Base-by-base conservation (phyloP, 176 grass and related monocot genomes). In the Saccharum spontaneum region DNA sequence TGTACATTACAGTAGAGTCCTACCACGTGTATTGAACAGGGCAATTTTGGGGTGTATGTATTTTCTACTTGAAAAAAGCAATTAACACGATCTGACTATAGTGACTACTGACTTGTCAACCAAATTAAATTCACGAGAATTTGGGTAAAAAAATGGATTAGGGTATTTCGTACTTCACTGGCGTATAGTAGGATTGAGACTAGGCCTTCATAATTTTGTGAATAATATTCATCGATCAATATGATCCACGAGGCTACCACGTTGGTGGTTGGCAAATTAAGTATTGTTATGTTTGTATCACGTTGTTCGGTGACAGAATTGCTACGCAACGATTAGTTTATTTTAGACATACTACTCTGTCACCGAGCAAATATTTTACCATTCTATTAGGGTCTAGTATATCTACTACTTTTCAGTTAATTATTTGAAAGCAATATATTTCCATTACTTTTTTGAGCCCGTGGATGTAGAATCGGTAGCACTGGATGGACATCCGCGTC, bases 1-100 rank as follows among this genome's bases (percentile, higher is more conserved):
- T 87, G 89, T 91, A 55, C 71, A 91, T 84, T 81, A 91, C 30
- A 60, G 4, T 84, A 80, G 68, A 79, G 23, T 20, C 67, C 5
- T 69, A 36, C 8, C 24, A 70, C 71, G 12, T 82, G 70, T 75
- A 79, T 30, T 16, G 3, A 79, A 3, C 45, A 79, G 30, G 62
- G 49, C 59, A 79, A 13, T 87, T 83, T 74, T 68, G 62, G 75
- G 75, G 66, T 87, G 84, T 69, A 55, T 24, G 36, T 57, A 69
- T 39, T 69, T 48, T 52, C 8, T 30, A 67, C 36, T 69, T 31
- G 38, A 34, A 36, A 36, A 36, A 33, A 36, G 30, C 49, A 50
- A 16, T 50, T 38, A 82, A 83, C 40, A 87, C 52, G 80, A 83
- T 36, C 34, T 36, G 50, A 22, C 34, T 36, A 36, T 36, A 36